phyloP scores from a whole-genome alignment of 495 filamentous ascomycete species.

The Lentithecium fluviatile region DNA sequence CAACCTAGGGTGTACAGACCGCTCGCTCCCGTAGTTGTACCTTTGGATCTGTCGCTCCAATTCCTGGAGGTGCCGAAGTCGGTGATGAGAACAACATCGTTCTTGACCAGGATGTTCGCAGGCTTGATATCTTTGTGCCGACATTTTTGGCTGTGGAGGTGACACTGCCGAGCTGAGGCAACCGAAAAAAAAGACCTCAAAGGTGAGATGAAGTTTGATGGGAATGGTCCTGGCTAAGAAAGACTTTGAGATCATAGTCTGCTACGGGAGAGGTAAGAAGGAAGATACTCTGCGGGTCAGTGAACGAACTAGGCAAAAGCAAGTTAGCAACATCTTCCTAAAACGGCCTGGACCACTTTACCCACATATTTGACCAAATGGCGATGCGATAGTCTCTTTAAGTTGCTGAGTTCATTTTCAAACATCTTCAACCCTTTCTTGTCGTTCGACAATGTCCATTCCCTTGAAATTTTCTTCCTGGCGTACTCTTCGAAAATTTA shows the following conservation, averaged over 20 bases:
- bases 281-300: conserved; percentile 11
- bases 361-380: conserved; percentile 7
- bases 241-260: conserved; percentile 10
- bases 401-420: conserved; percentile 9
- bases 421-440: neutral
- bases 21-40: conserved; percentile 15
- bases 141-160: conserved; percentile 15
- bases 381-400: conserved; percentile 16
- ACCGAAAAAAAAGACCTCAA: conserved; percentile 6
- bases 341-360: too few species aligned
- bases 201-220: neutral
- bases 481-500: neutral
- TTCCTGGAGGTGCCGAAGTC: conserved; percentile 21
- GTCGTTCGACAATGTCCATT: neutral
- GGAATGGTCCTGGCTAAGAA: neutral
- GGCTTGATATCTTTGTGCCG: conserved; percentile 29
- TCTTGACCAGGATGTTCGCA: conserved; percentile 11
- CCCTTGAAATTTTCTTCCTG: neutral
- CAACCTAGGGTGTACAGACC: conserved; percentile 8
- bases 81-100: conserved; percentile 9
- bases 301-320: conserved; percentile 17
- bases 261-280: conserved; percentile 21
- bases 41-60: conserved; percentile 2
- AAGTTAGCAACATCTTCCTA: too few species aligned
- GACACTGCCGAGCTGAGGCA: conserved; percentile 12